These are phyloP conservation scores for Lasiodiplodia gonubiensis DNA, from an alignment of 2,329 filamentous ascomycete genomes.

Conservation along the genomic window DNA sequence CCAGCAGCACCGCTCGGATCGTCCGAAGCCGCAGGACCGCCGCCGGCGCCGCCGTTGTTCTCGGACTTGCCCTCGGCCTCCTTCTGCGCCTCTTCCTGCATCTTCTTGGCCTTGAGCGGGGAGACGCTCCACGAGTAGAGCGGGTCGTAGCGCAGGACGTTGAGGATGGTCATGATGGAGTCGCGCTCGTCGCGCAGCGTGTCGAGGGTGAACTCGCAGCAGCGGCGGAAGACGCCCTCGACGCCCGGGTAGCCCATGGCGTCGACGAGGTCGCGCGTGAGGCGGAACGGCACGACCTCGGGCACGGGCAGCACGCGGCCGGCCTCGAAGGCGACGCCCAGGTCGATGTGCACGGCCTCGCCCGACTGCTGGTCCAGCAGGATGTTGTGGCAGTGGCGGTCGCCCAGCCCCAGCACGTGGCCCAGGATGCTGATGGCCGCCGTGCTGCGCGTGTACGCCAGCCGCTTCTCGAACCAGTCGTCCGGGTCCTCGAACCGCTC, in stretches of 20 bases:
- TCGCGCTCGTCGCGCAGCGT: conserved; percentile 94
- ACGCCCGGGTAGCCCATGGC: conserved; percentile 96
- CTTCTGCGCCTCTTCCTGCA: conserved; percentile 68
- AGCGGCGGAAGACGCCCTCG: conserved; percentile 95
- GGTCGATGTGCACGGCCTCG: conserved; percentile 94
- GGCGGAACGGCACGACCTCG: conserved; percentile 91
- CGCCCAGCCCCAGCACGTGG: conserved; percentile 88
- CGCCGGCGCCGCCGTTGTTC: conserved; percentile 29
- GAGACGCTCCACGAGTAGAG: conserved; percentile 95
- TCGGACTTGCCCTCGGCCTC: conserved; percentile 34
- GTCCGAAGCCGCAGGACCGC: conserved; percentile 40
- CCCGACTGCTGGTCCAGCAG: conserved; percentile 87
- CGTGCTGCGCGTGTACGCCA: conserved; percentile 91
- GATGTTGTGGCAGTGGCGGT: conserved; percentile 96
- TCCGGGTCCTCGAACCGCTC: conserved; percentile 93
- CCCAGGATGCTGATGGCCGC: conserved; percentile 95
- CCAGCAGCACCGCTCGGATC: conserved; percentile 31
- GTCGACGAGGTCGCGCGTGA: conserved; percentile 93
- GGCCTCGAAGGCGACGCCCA: conserved; percentile 96
- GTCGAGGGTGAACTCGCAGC: conserved; percentile 96
- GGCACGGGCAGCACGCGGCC: conserved; percentile 94
- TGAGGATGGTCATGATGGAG: conserved; percentile 97
- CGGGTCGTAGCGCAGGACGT: conserved; percentile 97
- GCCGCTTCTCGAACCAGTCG: conserved; percentile 88
- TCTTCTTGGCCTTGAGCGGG: conserved; percentile 67